These are phyloP conservation scores for Arthroderma sp. DNA, from an alignment of 2,329 filamentous ascomycete genomes.

Conservation along the genomic window DNA sequence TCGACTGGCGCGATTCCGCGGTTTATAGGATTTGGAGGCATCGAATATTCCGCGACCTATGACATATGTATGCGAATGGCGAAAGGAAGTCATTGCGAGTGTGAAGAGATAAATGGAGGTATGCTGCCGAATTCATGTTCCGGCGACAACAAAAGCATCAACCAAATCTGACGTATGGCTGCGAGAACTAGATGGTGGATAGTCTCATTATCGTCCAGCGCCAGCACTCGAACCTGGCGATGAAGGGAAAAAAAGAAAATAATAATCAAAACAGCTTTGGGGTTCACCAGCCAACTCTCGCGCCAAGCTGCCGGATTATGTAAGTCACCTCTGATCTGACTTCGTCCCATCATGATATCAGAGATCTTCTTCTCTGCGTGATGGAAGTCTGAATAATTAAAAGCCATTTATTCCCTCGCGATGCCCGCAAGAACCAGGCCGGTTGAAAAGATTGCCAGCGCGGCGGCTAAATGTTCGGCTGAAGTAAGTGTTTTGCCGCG, in stretches of 20 bases:
- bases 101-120: constrained; percentile 6
- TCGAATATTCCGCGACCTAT: constrained; percentile 35
- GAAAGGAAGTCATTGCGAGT: constrained; percentile 28
- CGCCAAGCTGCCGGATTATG: too few relatives aligned
- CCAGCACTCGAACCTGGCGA: too few relatives aligned
- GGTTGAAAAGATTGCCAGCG: constrained; percentile 55
- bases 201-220: neutral
- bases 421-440: constrained; percentile 44
- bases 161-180: neutral
- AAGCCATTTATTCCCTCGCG: constrained; percentile 8
- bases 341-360: too few relatives aligned
- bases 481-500: constrained; percentile 38
- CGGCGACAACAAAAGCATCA: constrained; percentile 3
- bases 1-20: constrained; percentile 29
- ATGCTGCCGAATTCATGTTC: constrained; percentile 4
- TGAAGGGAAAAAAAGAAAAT: too few relatives aligned
- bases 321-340: too few relatives aligned
- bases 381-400: too few relatives aligned
- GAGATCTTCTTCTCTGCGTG: too few relatives aligned
- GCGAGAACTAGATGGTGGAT: too few relatives aligned
- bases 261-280: too few relatives aligned
- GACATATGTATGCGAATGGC: constrained; percentile 30
- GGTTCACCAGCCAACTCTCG: too few relatives aligned
- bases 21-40: constrained; percentile 35
- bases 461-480: constrained; percentile 50